These are phyloP conservation scores for Pascua sp. DNA, from an alignment of 1,284 basidiomycete species.

Conservation along the genomic window DNA sequence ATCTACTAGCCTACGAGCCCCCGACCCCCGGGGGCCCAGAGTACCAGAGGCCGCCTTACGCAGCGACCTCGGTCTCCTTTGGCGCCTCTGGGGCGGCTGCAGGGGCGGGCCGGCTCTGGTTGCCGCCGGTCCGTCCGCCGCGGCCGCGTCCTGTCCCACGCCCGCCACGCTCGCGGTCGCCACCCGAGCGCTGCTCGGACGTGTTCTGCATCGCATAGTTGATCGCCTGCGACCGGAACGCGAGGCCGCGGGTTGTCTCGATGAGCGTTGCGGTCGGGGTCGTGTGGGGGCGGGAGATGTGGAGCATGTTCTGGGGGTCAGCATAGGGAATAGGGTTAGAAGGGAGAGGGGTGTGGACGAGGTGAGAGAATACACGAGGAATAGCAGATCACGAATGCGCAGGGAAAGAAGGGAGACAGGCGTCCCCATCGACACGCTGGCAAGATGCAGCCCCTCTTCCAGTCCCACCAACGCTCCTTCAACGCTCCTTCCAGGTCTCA, in stretches of 20 bases:
- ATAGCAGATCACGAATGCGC: too few relatives aligned
- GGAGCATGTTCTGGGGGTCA: conserved; percentile 70
- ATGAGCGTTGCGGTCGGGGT: conserved; percentile 94
- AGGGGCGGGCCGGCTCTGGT: conserved; percentile 13
- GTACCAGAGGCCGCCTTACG: conserved; percentile 9
- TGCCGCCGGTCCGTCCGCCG: conserved; percentile 23
- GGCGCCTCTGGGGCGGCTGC: conserved; percentile 8
- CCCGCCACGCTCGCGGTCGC: conserved; percentile 31
- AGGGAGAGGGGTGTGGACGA: neutral
- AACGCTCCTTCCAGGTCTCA: too few relatives aligned
- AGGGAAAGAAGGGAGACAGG: too few relatives aligned
- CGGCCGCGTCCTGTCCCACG: conserved; percentile 28
- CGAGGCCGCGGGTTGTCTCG: conserved; percentile 89
- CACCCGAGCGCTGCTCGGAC: conserved; percentile 22
- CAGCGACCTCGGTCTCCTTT: conserved; percentile 16
- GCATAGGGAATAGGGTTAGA: conserved; percentile 5
- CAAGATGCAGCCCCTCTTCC: too few relatives aligned
- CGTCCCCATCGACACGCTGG: too few relatives aligned
- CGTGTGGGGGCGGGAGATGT: conserved; percentile 84
- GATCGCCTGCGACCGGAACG: conserved; percentile 84
- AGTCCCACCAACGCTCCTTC: too few relatives aligned
- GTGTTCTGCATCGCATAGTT: conserved; percentile 67
- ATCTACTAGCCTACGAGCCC: neutral
- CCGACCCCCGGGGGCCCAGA: neutral
- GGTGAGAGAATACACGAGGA: neutral